Conservation (phyloP, 1,139 yeast genomes). For the Barnettozyma hawaiiensis region DNA sequence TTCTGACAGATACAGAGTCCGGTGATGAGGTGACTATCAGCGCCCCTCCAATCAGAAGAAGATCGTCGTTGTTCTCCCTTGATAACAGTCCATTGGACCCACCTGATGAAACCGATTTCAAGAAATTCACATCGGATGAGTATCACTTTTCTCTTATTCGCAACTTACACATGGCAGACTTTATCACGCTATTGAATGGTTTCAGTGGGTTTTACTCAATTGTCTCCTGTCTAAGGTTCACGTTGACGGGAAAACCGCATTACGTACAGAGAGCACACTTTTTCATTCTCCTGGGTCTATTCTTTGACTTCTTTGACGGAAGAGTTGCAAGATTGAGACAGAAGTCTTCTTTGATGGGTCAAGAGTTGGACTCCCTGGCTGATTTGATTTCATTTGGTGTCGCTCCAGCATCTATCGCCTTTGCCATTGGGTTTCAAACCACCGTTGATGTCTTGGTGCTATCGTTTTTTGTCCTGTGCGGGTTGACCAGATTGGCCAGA, state of each 20-base stretch:
- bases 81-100: slow-evolving; percentile 36
- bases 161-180: slow-evolving; percentile 91
- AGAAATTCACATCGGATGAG: slow-evolving; percentile 70
- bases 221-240: slow-evolving; percentile 76
- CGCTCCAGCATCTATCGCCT: slow-evolving; percentile 90
- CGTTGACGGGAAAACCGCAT: slow-evolving; percentile 58
- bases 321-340: slow-evolving; percentile 93
- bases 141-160: slow-evolving; percentile 74
- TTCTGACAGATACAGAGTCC: slow-evolving; percentile 13
- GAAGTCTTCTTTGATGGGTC: slow-evolving; percentile 92
- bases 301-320: slow-evolving; percentile 95
- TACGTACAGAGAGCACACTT: slow-evolving; percentile 87
- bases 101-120: slow-evolving; percentile 71
- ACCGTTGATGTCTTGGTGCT: slow-evolving; percentile 73
- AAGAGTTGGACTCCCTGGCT: slow-evolving; percentile 93
- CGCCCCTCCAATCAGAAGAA: slow-evolving; percentile 29
- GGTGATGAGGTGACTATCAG: slow-evolving; percentile 16
- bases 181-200: slow-evolving; percentile 87
- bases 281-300: slow-evolving; percentile 81
- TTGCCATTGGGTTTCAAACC: slow-evolving; percentile 82
- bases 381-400: slow-evolving; percentile 91
- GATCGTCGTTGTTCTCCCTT: slow-evolving; percentile 36
- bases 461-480: slow-evolving; percentile 86
- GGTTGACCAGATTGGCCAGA: slow-evolving; percentile 88
- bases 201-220: slow-evolving; percentile 87